A percentile compares a stretch with the other conserved stretches of the same genome.
Evolutionary conservation across 306 rosid species (phyloP).

Genomic region (Rubus parviflorus): DNA sequence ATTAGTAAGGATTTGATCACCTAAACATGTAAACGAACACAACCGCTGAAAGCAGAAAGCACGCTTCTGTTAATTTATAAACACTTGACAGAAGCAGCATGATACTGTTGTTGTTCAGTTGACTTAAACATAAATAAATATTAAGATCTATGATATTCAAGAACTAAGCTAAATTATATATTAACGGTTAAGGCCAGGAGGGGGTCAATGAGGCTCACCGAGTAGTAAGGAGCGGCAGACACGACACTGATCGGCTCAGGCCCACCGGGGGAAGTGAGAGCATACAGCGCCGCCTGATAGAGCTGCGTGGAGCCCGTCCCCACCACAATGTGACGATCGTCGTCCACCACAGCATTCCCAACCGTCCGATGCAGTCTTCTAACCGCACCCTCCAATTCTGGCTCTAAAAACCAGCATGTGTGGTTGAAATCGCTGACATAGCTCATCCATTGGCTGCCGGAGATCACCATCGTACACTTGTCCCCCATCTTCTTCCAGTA

Average conservation of each 20-base stretch:
- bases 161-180: not conserved
- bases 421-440: slow-evolving; percentile 40
- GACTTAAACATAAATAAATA: not conserved
- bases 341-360: slow-evolving; percentile 57
- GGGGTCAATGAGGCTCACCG: slow-evolving; percentile 39
- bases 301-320: slow-evolving; percentile 83
- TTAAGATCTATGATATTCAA: not conserved
- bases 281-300: slow-evolving; percentile 59
- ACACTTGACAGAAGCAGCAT: too few relatives aligned
- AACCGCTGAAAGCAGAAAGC: too few relatives aligned
- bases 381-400: slow-evolving; percentile 44
- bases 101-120: not conserved
- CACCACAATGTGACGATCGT: slow-evolving; percentile 48
- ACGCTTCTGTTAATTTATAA: too few relatives aligned
- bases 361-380: slow-evolving; percentile 50
- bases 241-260: slow-evolving; percentile 53
- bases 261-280: slow-evolving; percentile 45
- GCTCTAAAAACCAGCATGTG: slow-evolving; percentile 66
- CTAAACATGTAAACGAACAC: too few relatives aligned
- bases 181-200: not conserved
- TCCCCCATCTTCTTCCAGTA: slow-evolving; percentile 63
- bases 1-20: too few relatives aligned
- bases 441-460: slow-evolving; percentile 56
- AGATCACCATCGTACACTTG: slow-evolving; percentile 54
- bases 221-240: slow-evolving; percentile 72